phyloP scores from a whole-genome alignment of 805 yeast species.

The Saccharomycopsis selenospora region DNA sequence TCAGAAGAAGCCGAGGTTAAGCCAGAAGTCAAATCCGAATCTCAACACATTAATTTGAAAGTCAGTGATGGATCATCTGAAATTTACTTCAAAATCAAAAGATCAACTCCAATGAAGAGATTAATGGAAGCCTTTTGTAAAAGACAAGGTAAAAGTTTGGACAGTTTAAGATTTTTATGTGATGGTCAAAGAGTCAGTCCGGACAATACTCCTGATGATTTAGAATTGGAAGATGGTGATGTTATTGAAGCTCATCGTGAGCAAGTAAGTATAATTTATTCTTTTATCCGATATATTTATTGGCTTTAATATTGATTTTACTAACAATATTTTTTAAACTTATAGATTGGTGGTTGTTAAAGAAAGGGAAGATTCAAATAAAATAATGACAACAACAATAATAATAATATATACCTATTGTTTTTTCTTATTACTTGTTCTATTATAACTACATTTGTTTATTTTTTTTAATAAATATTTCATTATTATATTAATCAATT shows the following conservation, averaged over 20 bases:
- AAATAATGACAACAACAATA: no score
- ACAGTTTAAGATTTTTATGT: slow-evolving; percentile 76
- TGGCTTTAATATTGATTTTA: not conserved
- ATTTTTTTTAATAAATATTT: no score
- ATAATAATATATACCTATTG: no score
- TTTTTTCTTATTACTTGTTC: no score
- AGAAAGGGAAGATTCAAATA: no score
- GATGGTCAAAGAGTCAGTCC: slow-evolving; percentile 90
- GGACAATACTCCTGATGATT: slow-evolving; percentile 85
- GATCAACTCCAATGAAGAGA: slow-evolving; percentile 85
- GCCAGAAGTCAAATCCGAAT: slow-evolving; percentile 55
- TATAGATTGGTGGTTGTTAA: not conserved
- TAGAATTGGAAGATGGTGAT: slow-evolving; percentile 94
- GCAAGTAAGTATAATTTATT: slow-evolving; percentile 56
- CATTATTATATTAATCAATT: no score
- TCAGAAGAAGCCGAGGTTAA: slow-evolving; percentile 29
- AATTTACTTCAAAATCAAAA: slow-evolving; percentile 90
- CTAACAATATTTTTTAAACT: not conserved
- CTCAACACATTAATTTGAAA: slow-evolving; percentile 78
- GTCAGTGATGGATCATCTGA: slow-evolving; percentile 93
- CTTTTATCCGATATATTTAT: not conserved
- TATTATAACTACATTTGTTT: no score
- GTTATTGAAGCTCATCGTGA: slow-evolving; percentile 96
- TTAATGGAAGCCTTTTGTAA: slow-evolving; percentile 97
- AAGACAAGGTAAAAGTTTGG: slow-evolving; percentile 87